Conservation (phyloP, 2,329 filamentous ascomycete species). For the Thelonectria blattea region DNA sequence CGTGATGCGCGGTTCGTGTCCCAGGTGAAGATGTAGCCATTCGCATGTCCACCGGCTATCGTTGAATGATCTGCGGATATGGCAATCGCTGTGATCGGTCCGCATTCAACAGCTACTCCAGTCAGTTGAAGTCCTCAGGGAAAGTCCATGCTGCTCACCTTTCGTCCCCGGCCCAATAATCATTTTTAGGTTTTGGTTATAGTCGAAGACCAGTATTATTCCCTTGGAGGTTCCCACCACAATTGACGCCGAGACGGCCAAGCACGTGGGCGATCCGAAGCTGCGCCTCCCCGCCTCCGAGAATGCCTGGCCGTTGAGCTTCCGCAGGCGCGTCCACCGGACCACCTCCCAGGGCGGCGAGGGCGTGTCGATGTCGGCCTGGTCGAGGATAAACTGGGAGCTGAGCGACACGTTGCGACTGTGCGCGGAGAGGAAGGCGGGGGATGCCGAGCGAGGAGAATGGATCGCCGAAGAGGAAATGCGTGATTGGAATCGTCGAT, state of each 20-base stretch:
- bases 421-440: constrained; percentile 76
- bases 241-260: constrained; percentile 86
- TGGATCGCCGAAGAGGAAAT: constrained; percentile 63
- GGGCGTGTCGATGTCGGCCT: constrained; percentile 70
- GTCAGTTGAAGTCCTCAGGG: constrained; percentile 39
- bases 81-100: constrained; percentile 83
- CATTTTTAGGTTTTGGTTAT: constrained; percentile 91
- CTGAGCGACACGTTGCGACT: constrained; percentile 81
- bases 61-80: constrained; percentile 94
- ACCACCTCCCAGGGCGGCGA: constrained; percentile 96
- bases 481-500: constrained; percentile 90
- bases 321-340: constrained; percentile 91
- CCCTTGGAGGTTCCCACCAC: constrained; percentile 93
- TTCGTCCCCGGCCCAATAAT: constrained; percentile 95
- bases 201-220: constrained; percentile 94
- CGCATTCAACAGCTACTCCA: constrained; percentile 80
- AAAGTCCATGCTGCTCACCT: constrained; percentile 55
- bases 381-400: constrained; percentile 69
- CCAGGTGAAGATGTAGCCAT: constrained; percentile 96
- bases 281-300: constrained; percentile 91
- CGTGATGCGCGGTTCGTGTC: constrained; percentile 82
- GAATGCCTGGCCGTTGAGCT: constrained; percentile 87
- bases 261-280: constrained; percentile 89
- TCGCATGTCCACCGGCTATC: constrained; percentile 86
- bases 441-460: constrained; percentile 75